These are phyloP conservation scores for Arthrobotrys sphaeroides DNA, from an alignment of 2,329 filamentous ascomycete genomes.

Conservation along the genomic window DNA sequence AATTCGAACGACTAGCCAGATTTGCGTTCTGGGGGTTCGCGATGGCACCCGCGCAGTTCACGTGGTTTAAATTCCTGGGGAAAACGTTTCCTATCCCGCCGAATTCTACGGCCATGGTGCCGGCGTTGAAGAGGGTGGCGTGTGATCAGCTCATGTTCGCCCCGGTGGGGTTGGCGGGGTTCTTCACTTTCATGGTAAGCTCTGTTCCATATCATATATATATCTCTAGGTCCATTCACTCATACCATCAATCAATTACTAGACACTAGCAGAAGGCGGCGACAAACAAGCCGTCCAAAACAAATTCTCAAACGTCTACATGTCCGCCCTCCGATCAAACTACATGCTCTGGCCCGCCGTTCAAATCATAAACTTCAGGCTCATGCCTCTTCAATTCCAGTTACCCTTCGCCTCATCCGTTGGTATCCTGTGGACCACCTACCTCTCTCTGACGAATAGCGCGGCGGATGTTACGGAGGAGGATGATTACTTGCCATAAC, in stretches of 20 bases:
- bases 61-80: constrained; percentile 91
- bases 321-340: constrained; percentile 94
- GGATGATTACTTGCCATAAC: constrained; percentile 35
- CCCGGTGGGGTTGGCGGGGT: constrained; percentile 82
- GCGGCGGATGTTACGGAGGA: constrained; percentile 71
- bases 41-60: constrained; percentile 94
- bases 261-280: constrained; percentile 88
- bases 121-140: constrained; percentile 87
- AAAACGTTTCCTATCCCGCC: constrained; percentile 80
- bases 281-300: constrained; percentile 78
- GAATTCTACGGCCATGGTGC: constrained; percentile 70
- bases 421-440: constrained; percentile 97
- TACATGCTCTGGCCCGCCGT: constrained; percentile 94
- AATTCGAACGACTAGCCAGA: constrained; percentile 90
- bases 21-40: constrained; percentile 95
- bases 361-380: constrained; percentile 93
- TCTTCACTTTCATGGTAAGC: constrained; percentile 85
- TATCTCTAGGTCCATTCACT: neutral
- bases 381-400: constrained; percentile 95
- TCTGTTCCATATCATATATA: neutral
- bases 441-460: constrained; percentile 90
- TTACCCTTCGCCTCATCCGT: constrained; percentile 95
- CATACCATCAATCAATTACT: neutral
- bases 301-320: constrained; percentile 93
- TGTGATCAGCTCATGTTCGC: constrained; percentile 95